Percentiles rank a stretch among this genome's conserved stretches.
Evolutionary conservation across 2,329 filamentous ascomycete genomes (phyloP).

Genomic region (Grosmannia clavigera): DNA sequence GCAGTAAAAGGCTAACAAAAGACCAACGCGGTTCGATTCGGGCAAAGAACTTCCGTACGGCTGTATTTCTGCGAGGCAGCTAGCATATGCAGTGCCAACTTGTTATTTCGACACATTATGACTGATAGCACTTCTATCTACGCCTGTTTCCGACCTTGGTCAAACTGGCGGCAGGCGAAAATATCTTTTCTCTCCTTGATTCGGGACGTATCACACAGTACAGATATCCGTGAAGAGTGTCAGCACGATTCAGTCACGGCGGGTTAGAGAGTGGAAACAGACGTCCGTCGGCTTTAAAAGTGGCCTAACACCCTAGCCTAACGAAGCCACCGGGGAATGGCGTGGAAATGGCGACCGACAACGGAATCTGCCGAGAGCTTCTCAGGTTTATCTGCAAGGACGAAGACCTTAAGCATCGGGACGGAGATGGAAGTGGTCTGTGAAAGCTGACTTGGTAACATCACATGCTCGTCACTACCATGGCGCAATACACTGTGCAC

Average conservation of each 20-base stretch:
- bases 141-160: no score
- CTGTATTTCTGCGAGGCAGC: not conserved
- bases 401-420: no score
- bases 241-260: not conserved
- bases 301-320: not conserved
- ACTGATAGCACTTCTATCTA: not conserved
- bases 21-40: slow-evolving; percentile 30
- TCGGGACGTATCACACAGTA: not conserved
- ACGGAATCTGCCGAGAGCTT: not conserved
- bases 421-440: no score
- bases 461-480: not conserved
- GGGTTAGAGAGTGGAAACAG: not conserved
- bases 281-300: not conserved
- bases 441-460: no score
- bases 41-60: slow-evolving; percentile 22
- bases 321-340: not conserved
- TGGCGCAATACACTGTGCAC: slow-evolving; percentile 20
- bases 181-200: no score
- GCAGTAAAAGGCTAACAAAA: slow-evolving; percentile 38
- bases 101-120: not conserved
- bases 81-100: not conserved
- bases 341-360: not conserved
- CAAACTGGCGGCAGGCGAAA: no score
- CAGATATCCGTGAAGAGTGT: not conserved
- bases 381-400: not conserved